Percentiles rank a stretch among this genome's conserved stretches.
These are phyloP conservation scores for Macrolepiota fuliginosa DNA, from an alignment of 768 basidiomycete species.

Conservation along the genomic window DNA sequence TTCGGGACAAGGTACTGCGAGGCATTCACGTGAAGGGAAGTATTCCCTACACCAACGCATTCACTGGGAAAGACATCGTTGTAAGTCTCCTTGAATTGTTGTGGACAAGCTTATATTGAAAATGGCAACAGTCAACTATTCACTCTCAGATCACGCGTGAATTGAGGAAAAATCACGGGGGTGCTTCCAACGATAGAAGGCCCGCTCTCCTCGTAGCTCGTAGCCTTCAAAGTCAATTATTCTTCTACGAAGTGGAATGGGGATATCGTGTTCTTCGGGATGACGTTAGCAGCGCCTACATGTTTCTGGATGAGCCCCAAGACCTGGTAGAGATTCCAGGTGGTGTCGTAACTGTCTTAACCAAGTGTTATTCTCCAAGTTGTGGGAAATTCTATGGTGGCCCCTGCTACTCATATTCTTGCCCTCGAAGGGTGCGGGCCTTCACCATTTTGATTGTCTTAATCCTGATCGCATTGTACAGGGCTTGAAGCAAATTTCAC, in stretches of 20 bases:
- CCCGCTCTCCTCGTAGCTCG: conserved; percentile 86
- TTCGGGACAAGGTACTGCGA: conserved; percentile 87
- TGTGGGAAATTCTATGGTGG: conserved; percentile 62
- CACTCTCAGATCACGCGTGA: conserved; percentile 83
- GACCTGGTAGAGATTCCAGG: conserved; percentile 74
- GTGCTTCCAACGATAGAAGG: conserved; percentile 68
- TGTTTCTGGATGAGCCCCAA: conserved; percentile 86
- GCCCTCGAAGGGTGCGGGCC: conserved; percentile 61
- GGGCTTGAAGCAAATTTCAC: conserved; percentile 25
- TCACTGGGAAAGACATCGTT: conserved; percentile 82
- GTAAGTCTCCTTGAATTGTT: conserved; percentile 17
- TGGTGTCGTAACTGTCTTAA: conserved; percentile 83
- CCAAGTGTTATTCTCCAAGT: conserved; percentile 84
- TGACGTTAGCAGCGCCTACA: conserved; percentile 91
- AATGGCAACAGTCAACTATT: conserved; percentile 64
- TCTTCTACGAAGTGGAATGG: conserved; percentile 98
- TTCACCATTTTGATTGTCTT: neutral
- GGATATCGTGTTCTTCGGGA: conserved; percentile 80
- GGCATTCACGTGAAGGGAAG: conserved; percentile 90
- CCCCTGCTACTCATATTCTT: conserved; percentile 82
- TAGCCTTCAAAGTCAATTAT: conserved; percentile 86
- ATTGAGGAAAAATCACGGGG: conserved; percentile 62
- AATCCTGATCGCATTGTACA: conserved; percentile 11
- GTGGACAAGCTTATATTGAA: conserved; percentile 2
- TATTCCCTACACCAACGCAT: conserved; percentile 85